A percentile compares a stretch with the other conserved stretches of the same genome.
phyloP scores from a whole-genome alignment of 2,329 filamentous ascomycete genomes.

The Zalaria sp. region DNA sequence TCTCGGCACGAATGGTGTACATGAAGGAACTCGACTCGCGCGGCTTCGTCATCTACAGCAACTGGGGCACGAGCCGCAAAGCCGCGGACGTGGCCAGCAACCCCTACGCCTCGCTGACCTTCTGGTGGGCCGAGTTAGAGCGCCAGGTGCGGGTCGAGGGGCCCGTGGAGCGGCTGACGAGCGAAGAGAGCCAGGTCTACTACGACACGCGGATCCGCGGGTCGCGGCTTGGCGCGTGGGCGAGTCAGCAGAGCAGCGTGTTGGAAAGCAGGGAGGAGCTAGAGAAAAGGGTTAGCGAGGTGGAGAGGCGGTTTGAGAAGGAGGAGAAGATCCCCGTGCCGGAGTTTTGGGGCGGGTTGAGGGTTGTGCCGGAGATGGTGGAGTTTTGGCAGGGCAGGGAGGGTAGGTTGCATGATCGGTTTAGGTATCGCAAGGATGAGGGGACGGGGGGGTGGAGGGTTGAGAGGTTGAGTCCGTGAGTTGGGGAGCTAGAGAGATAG shows the following conservation, averaged over 20 bases:
- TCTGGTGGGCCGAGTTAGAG: constrained; percentile 80
- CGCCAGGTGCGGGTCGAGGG: constrained; percentile 88
- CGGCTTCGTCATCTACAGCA: constrained; percentile 88
- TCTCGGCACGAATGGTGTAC: constrained; percentile 79
- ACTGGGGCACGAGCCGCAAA: constrained; percentile 67
- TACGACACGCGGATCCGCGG: constrained; percentile 58
- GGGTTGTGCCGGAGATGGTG: constrained; percentile 69
- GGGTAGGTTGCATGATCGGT: constrained; percentile 85
- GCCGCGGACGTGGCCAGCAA: constrained; percentile 58
- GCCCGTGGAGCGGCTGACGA: constrained; percentile 46
- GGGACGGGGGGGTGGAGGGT: constrained; percentile 46
- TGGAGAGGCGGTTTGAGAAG: constrained; percentile 61
- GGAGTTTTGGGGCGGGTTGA: constrained; percentile 85
- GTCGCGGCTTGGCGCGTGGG: constrained; percentile 81
- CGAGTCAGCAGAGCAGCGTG: constrained; percentile 74
- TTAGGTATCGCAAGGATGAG: constrained; percentile 57
- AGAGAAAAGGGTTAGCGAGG: constrained; percentile 62
- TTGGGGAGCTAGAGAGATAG: too few relatives aligned
- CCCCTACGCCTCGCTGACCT: constrained; percentile 67
- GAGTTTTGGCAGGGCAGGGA: constrained; percentile 95
- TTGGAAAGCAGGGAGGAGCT: constrained; percentile 56
- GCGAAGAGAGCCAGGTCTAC: constrained; percentile 57
- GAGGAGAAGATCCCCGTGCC: constrained; percentile 75
- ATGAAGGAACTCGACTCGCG: constrained; percentile 78
- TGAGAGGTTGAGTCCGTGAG: constrained; percentile 58